Evolutionary conservation across 139 green algal species (phyloP), one percentile per base, ranked within the genome.

Genomic region (Limnomonas spitsbergensis): DNA sequence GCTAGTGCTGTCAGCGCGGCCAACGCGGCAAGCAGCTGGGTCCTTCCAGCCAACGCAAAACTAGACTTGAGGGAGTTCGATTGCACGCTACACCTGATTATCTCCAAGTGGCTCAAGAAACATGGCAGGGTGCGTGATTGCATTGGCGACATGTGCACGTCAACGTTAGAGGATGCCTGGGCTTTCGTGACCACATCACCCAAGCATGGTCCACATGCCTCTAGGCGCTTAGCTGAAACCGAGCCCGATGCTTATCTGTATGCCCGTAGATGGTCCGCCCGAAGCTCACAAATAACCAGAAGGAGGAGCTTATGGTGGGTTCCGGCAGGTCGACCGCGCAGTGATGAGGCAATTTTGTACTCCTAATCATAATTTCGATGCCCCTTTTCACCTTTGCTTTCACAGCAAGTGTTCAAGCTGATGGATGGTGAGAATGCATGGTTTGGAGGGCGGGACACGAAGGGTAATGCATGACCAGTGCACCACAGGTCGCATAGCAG

Each of bases 211-310:
- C n/a, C n/a, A n/a, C n/a, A n/a, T n/a, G n/a, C n/a, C n/a, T n/a
- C n/a, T n/a, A n/a, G n/a, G n/a, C n/a, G n/a, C n/a, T n/a, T n/a
- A n/a, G n/a, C n/a, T n/a, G n/a, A n/a, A n/a, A n/a, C n/a, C n/a
- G n/a, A n/a, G n/a, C n/a, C n/a, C n/a, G n/a, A n/a, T n/a, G n/a
- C n/a, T n/a, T n/a, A n/a, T n/a, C n/a, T n/a, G n/a, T 61, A 61
- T 20, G 47, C 47, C 14, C 20, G 47, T 20, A 61, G 47, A 29
- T 61, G 20, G 76, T 92, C 31, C 81, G 80, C 24, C 91, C 89
- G 3, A 91, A 88, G 78, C 83, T 93, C 4, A 88, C 69, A 0
- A 81, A 83, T 2, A 83, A 86, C 31, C 89, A 92, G 76, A 82
- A 86, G 9, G 53, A 84, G 52, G 85, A 92, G 73, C 79, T 93